Evolutionary conservation across 192 early-diverging fungal species (phyloP).

Genomic region (Coemansia sp.): DNA sequence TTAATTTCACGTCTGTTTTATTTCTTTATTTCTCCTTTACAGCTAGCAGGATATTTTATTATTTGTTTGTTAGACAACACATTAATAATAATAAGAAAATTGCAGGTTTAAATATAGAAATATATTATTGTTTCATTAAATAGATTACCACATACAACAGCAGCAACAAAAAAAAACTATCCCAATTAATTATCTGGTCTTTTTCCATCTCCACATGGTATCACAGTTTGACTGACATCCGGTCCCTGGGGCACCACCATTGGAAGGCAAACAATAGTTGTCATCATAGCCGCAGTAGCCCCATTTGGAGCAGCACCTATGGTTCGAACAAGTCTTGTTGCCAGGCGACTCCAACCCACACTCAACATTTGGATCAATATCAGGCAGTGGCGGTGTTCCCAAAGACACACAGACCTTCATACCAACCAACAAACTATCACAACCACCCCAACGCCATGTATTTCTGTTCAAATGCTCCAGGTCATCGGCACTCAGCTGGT

Average conservation of each 20-base stretch:
- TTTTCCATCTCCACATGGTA: not conserved
- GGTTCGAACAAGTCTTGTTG: constrained; percentile 4
- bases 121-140: too few relatives aligned
- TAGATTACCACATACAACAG: too few relatives aligned
- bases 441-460: constrained; percentile 13
- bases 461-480: constrained; percentile 6
- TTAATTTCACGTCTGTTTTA: not conserved
- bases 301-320: constrained; percentile 9
- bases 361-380: constrained; percentile 7
- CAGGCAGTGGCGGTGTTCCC: constrained; percentile 4
- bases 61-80: too few relatives aligned
- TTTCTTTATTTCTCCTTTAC: not conserved
- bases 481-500: not conserved
- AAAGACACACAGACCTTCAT: constrained; percentile 9
- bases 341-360: constrained; percentile 7
- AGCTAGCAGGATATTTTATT: too few relatives aligned
- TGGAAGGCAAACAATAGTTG: constrained; percentile 3
- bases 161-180: not conserved
- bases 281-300: constrained; percentile 9
- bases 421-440: not conserved
- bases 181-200: not conserved
- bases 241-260: constrained; percentile 8
- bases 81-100: too few relatives aligned
- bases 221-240: constrained; percentile 10
- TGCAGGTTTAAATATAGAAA: not conserved